phyloP scores from a whole-genome alignment of 306 rosid genomes.

The Acmispon strigosus region DNA sequence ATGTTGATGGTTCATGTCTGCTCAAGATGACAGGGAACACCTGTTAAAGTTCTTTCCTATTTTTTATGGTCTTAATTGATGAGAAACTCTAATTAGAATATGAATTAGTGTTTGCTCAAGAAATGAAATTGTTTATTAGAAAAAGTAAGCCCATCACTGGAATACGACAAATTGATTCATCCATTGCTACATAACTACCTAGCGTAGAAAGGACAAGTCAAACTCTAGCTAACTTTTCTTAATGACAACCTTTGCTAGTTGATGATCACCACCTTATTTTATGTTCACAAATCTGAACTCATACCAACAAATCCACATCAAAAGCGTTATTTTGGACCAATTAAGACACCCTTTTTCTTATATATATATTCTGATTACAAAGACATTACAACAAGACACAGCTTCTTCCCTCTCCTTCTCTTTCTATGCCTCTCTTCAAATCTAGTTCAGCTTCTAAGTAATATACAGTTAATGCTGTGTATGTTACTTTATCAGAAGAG shows the following conservation, averaged over 20 bases:
- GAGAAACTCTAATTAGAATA: not conserved
- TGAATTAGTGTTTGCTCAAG: slow-evolving; percentile 16
- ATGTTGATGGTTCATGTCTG: slow-evolving; percentile 1
- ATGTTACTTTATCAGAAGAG: slow-evolving; percentile 2
- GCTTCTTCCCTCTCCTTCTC: not conserved
- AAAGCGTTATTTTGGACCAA: slow-evolving; percentile 39
- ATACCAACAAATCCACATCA: slow-evolving; percentile 14
- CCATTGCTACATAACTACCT: slow-evolving; percentile 14
- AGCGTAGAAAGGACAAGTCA: slow-evolving; percentile 34
- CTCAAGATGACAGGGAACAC: not conserved
- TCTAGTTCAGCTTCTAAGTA: not conserved
- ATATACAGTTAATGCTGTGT: not conserved
- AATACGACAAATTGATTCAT: slow-evolving; percentile 22
- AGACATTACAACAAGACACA: not conserved
- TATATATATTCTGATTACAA: not conserved
- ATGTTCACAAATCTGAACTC: slow-evolving; percentile 24
- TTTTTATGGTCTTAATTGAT: not conserved
- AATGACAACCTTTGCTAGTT: slow-evolving; percentile 33
- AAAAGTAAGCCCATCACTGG: slow-evolving; percentile 2
- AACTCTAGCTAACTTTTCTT: slow-evolving; percentile 29
- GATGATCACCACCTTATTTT: slow-evolving; percentile 36
- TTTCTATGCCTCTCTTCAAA: not conserved
- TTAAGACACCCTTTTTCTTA: not conserved
- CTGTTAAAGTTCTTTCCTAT: not conserved
- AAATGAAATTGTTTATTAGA: not conserved